Percentiles rank a stretch among this genome's conserved stretches.
Conservation (phyloP, 306 rosid species). For the Cicer cuneatum region DNA sequence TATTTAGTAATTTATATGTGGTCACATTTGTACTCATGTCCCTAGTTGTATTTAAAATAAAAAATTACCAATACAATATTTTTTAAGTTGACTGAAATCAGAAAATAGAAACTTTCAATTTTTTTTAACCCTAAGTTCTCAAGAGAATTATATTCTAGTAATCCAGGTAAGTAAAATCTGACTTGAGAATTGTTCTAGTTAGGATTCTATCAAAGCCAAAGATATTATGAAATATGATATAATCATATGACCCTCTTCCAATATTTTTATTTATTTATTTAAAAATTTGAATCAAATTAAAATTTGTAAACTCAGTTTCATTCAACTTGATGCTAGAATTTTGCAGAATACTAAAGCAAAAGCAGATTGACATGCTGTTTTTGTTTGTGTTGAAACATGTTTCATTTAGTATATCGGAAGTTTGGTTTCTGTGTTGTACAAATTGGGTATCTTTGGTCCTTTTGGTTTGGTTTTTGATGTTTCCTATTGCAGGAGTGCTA, state of each 20-base stretch:
- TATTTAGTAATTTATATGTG: slow-evolving; percentile 1
- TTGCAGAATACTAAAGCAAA: too few species aligned
- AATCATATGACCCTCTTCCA: neutral
- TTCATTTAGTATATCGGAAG: too few species aligned
- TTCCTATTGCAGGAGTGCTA: slow-evolving; percentile 67
- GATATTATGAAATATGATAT: neutral
- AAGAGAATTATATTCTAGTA: too few species aligned
- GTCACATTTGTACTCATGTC: neutral
- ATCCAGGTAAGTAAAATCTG: too few species aligned
- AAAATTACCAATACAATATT: neutral
- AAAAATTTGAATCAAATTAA: neutral
- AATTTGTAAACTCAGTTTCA: slow-evolving; percentile 14
- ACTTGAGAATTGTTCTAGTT: too few species aligned
- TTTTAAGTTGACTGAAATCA: neutral
- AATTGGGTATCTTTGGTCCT: neutral
- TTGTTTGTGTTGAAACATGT: too few species aligned
- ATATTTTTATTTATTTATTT: neutral
- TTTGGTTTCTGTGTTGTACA: neutral
- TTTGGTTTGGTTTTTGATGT: slow-evolving; percentile 16
- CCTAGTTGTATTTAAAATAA: too few species aligned
- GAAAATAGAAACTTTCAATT: neutral
- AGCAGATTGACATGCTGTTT: too few species aligned
- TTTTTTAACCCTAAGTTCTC: too few species aligned
- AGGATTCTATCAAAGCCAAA: too few species aligned
- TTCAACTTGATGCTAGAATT: slow-evolving; percentile 14